Base-by-base conservation (phyloP, 2,329 filamentous ascomycete genomes). In the Hypomyces perniciosus region DNA sequence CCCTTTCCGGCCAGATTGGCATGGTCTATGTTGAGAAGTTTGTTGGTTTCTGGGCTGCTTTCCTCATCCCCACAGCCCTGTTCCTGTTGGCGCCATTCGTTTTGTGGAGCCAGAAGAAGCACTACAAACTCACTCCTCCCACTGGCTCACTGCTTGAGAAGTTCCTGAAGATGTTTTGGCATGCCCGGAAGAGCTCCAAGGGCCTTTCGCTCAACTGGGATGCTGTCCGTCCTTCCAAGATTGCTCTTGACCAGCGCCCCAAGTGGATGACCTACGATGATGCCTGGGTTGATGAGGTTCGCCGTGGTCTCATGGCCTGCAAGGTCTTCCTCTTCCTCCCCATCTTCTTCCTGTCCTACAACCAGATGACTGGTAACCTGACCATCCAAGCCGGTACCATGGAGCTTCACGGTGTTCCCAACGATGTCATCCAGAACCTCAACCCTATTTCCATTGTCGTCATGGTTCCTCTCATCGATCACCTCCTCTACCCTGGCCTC, bases 261-360 rank as follows among this genome's bases (percentile, higher is more conserved):
- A 38, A 50, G 0, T 91, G 86, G 86, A 90, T 91, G 84, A 86
- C 83, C 0, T 90, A 90, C 59, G 87, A 92, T 55, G 88, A 92
- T 58, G 80, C 81, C 47, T 92, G 87, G 86, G 87, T 92, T 33
- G 86, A 90, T 63, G 85, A 91, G 63, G 82, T 90, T 44, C 76
- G 76, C 47, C 84, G 86, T 68, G 86, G 85, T 54, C 72, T 87
- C 51, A 74, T 78, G 59, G 84, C 85, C 51, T 88, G 84, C 72
- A 75, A 79, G 56, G 85, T 89, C 33, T 91, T 88, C 67, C 67
- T 83, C 55, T 89, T 85, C 73, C 78, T 84, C 51, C 85, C 85
- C 38, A 76, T 83, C 56, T 82, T 79, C 68, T 81, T 78, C 72
- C 68, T 78, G 50, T 72, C 74, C 29, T 81, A 81, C 65, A 79